These are phyloP conservation scores for Metarhizium sp. DNA, from an alignment of 2,329 filamentous ascomycete species.

Conservation along the genomic window DNA sequence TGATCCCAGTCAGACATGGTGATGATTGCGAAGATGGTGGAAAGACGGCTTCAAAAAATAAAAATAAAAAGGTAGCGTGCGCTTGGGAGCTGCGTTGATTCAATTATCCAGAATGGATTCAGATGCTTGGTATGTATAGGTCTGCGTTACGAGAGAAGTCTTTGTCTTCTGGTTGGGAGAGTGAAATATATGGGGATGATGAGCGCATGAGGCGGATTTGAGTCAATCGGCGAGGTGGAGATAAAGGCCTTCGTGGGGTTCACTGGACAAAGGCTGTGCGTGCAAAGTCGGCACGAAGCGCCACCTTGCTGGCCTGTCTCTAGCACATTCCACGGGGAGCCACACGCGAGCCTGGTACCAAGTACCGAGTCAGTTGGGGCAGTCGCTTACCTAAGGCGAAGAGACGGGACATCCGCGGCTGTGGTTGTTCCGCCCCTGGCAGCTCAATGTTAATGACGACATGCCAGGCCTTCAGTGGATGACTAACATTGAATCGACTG, in stretches of 20 bases:
- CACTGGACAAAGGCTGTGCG: background rate
- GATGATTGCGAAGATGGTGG: slow-evolving; percentile 28
- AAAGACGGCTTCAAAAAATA: background rate
- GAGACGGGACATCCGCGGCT: too few relatives aligned
- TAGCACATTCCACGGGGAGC: too few relatives aligned
- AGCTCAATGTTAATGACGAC: too few relatives aligned
- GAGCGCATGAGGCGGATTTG: slow-evolving; percentile 22
- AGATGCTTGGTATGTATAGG: background rate
- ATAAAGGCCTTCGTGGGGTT: slow-evolving; percentile 14
- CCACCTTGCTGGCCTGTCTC: background rate
- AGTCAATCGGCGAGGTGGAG: slow-evolving; percentile 27
- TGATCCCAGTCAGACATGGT: slow-evolving; percentile 70
- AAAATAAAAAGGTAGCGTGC: slow-evolving; percentile 1
- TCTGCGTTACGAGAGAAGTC: background rate
- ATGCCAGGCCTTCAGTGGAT: too few relatives aligned
- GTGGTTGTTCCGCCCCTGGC: too few relatives aligned
- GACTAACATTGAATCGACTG: too few relatives aligned
- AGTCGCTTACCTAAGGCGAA: too few relatives aligned
- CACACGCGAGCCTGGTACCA: too few relatives aligned
- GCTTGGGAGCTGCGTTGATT: background rate
- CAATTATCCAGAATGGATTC: background rate
- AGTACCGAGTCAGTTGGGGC: background rate
- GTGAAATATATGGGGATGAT: slow-evolving; percentile 20
- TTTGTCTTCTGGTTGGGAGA: background rate
- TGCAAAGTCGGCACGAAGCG: slow-evolving; percentile 5